Evolutionary conservation across 2,329 filamentous ascomycete genomes (phyloP).

Genomic region (Cercospora sp.): DNA sequence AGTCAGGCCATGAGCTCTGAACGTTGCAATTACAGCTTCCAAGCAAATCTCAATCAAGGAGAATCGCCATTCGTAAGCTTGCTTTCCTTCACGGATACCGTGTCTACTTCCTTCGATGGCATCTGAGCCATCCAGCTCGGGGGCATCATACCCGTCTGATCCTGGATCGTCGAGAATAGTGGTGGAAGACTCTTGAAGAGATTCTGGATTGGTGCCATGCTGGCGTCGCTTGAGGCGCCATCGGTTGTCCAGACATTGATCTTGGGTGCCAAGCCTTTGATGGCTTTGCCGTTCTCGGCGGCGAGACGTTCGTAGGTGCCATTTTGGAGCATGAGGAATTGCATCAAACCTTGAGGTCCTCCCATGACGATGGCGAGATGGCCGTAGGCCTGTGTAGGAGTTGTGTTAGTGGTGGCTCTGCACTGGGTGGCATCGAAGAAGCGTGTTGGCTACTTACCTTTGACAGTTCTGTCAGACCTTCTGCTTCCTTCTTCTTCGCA

Average conservation of each 20-base stretch:
- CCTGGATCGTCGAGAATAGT: constrained; percentile 79
- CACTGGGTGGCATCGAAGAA: background rate
- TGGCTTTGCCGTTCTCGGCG: constrained; percentile 72
- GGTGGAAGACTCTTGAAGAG: constrained; percentile 83
- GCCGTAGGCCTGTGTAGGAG: constrained; percentile 56
- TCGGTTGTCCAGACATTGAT: constrained; percentile 85
- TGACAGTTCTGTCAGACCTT: constrained; percentile 46
- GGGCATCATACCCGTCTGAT: constrained; percentile 80
- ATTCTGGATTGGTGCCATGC: constrained; percentile 59
- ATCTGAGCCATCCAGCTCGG: constrained; percentile 68
- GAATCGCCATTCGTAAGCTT: background rate
- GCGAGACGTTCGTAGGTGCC: constrained; percentile 76
- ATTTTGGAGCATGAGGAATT: constrained; percentile 86
- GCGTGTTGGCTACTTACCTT: background rate
- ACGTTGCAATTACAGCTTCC: too few species aligned
- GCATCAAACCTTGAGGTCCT: constrained; percentile 73
- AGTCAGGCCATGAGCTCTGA: too few species aligned
- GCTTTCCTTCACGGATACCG: background rate
- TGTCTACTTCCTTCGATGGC: constrained; percentile 38
- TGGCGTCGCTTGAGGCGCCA: constrained; percentile 54
- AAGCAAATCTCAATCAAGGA: background rate
- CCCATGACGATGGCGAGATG: constrained; percentile 72
- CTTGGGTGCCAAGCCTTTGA: constrained; percentile 79
- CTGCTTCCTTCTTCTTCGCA: constrained; percentile 69
- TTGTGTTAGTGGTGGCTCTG: background rate